A percentile compares a stretch with the other conserved stretches of the same genome.
Evolutionary conservation across 768 basidiomycete species (phyloP).

Genomic region (Russula compacta): DNA sequence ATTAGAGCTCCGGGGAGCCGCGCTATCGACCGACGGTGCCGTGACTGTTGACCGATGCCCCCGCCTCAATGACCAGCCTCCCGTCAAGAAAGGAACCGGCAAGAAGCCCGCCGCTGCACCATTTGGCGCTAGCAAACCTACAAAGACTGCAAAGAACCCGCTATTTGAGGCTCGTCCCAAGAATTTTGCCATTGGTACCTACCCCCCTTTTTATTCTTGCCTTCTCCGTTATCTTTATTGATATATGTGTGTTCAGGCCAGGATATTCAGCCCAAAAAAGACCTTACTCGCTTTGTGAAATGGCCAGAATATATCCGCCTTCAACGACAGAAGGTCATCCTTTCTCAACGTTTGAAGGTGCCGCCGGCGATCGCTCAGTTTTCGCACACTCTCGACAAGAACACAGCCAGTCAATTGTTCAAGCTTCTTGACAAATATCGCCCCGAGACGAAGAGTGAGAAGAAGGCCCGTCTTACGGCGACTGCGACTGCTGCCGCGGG

Average conservation of each 20-base stretch:
- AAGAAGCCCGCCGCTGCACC: conserved; percentile 86
- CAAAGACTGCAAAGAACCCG: conserved; percentile 85
- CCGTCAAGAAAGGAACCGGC: conserved; percentile 61
- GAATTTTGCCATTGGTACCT: conserved; percentile 91
- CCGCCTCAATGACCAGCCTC: conserved; percentile 92
- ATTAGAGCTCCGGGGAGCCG: conserved; percentile 45
- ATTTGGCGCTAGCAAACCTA: conserved; percentile 64
- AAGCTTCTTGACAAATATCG: conserved; percentile 96
- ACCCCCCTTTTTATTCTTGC: background rate
- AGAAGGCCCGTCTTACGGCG: conserved; percentile 84
- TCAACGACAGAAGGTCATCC: conserved; percentile 97
- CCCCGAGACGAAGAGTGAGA: conserved; percentile 92
- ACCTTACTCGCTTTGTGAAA: conserved; percentile 96
- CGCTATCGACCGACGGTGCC: conserved; percentile 26
- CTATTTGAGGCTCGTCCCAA: conserved; percentile 85
- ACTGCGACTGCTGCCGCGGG: conserved; percentile 71
- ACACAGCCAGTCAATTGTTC: conserved; percentile 97
- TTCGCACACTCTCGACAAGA: conserved; percentile 96
- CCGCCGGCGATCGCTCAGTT: conserved; percentile 98
- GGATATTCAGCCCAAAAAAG: conserved; percentile 81
- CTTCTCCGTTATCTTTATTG: background rate
- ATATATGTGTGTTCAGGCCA: conserved; percentile 49
- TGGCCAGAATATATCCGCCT: conserved; percentile 99
- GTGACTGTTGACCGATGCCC: conserved; percentile 30
- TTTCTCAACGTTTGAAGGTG: conserved; percentile 95